Evolutionary conservation across 768 basidiomycete species (phyloP).

Genomic region (Tephrocybe sp.): DNA sequence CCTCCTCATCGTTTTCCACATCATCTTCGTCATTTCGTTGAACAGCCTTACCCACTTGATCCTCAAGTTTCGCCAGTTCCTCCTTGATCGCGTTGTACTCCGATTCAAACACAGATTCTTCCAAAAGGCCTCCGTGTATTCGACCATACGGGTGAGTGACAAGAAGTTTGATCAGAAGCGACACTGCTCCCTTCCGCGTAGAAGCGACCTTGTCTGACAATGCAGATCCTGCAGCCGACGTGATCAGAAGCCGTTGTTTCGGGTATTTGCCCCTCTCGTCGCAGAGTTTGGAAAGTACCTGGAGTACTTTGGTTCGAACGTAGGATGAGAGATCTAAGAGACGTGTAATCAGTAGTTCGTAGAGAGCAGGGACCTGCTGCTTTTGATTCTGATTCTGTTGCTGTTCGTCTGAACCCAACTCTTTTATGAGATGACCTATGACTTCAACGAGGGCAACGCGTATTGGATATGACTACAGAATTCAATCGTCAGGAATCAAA

Average conservation of each 20-base stretch:
- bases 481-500: background rate
- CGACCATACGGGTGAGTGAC: constrained; percentile 87
- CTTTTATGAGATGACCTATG: constrained; percentile 80
- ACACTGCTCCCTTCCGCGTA: constrained; percentile 84
- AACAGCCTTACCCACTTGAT: constrained; percentile 62
- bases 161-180: constrained; percentile 72
- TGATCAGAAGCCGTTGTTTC: constrained; percentile 76
- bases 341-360: constrained; percentile 84
- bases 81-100: constrained; percentile 62
- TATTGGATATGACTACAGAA: constrained; percentile 87
- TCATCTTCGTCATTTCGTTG: constrained; percentile 41
- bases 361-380: constrained; percentile 78
- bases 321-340: constrained; percentile 87
- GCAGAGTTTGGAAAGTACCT: constrained; percentile 73
- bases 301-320: constrained; percentile 86
- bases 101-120: constrained; percentile 69
- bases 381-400: constrained; percentile 66
- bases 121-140: constrained; percentile 81
- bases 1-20: constrained; percentile 27
- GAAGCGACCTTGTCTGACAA: constrained; percentile 88
- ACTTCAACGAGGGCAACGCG: constrained; percentile 93
- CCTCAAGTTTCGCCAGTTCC: constrained; percentile 73
- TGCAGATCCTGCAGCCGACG: constrained; percentile 72
- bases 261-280: constrained; percentile 81
- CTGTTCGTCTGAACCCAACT: constrained; percentile 51